phyloP scores from a whole-genome alignment of 202 grass and related monocot genomes.

The Carex arenaria region DNA sequence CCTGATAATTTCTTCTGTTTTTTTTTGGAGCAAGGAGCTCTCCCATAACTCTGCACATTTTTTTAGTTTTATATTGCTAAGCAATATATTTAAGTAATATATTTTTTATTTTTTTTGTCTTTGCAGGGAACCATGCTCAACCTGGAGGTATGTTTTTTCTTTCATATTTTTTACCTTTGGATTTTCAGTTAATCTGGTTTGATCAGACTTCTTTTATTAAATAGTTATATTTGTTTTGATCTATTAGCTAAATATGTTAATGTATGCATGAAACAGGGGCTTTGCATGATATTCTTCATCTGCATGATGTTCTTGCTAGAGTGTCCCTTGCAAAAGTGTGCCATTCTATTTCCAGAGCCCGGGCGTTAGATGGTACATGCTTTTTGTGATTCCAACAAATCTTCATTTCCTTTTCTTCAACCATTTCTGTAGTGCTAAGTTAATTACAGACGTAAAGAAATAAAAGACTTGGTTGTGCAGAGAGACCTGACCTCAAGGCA shows the following conservation, averaged over 20 bases:
- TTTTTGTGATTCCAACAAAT: conserved; percentile 22
- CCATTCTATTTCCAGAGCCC: conserved; percentile 86
- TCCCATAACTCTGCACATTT: background rate
- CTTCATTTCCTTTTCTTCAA: conserved; percentile 17
- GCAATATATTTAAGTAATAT: conserved; percentile 18
- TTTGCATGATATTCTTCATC: conserved; percentile 97
- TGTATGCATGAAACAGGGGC: conserved; percentile 71
- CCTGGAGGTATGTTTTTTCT: conserved; percentile 50
- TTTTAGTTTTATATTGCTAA: conserved; percentile 26
- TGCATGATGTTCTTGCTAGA: conserved; percentile 97
- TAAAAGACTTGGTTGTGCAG: conserved; percentile 39
- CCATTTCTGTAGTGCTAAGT: conserved; percentile 5
- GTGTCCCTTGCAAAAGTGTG: conserved; percentile 96
- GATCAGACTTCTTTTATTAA: conserved; percentile 11
- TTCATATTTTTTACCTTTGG: background rate
- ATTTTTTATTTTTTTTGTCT: conserved; percentile 24
- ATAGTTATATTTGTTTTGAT: conserved; percentile 10
- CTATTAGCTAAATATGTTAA: conserved; percentile 30
- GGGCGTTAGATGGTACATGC: conserved; percentile 74
- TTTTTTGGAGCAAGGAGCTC: background rate
- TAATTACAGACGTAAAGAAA: conserved; percentile 4
- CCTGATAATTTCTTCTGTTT: background rate
- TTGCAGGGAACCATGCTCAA: conserved; percentile 73
- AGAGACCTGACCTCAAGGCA: conserved; percentile 86
- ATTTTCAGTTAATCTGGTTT: conserved; percentile 14